Evolutionary conservation across 1,139 yeast genomes (phyloP).

Genomic region (Candida gigantensis): DNA sequence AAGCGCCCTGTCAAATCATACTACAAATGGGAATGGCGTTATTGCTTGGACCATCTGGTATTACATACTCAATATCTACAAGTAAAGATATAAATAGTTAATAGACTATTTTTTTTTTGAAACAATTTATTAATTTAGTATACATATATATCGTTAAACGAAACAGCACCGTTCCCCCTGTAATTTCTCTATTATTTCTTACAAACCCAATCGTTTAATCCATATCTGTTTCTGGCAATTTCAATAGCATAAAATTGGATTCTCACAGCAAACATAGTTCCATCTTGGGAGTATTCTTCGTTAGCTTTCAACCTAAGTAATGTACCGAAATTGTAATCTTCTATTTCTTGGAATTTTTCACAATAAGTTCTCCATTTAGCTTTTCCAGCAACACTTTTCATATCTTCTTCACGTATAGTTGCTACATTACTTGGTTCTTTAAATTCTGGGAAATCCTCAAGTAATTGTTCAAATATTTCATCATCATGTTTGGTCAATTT

Average conservation of each 20-base stretch:
- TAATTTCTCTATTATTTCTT: conserved; percentile 11
- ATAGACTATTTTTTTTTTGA: neutral
- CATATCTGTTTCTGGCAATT: conserved; percentile 87
- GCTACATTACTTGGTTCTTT: conserved; percentile 56
- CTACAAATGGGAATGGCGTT: too few species aligned
- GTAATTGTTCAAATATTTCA: conserved; percentile 70
- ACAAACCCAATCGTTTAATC: conserved; percentile 86
- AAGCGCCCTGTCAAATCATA: too few species aligned
- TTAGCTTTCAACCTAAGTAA: conserved; percentile 70
- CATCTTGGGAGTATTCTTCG: conserved; percentile 79
- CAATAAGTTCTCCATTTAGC: conserved; percentile 89
- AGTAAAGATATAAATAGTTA: too few species aligned
- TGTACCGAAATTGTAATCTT: conserved; percentile 95
- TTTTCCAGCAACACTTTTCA: conserved; percentile 81
- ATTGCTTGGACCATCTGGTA: too few species aligned
- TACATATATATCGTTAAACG: too few species aligned
- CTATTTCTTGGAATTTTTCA: conserved; percentile 77
- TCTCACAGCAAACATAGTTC: conserved; percentile 88
- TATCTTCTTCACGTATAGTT: conserved; percentile 68
- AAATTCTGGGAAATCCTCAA: conserved; percentile 84
- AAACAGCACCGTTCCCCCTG: too few species aligned
- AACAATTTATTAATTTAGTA: too few species aligned
- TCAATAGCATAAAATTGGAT: conserved; percentile 94
- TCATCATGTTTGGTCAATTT: conserved; percentile 81
- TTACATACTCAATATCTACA: too few species aligned